Base-by-base conservation (phyloP, 345 rosid genomes). In the Linum usitatissimum region DNA sequence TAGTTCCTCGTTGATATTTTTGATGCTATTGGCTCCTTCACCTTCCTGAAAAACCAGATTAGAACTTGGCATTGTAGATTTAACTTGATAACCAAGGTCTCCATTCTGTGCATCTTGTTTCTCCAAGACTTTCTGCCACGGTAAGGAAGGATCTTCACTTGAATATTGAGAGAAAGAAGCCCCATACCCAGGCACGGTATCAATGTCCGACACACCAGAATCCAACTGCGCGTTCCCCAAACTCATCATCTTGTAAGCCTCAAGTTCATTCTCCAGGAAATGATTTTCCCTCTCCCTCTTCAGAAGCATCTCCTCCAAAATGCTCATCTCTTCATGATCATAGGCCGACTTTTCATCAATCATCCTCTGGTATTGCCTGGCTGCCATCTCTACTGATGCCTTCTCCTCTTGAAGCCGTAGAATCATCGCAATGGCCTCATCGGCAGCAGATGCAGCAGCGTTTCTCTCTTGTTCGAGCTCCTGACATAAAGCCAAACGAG, bases 341-440 rank as follows among this genome's bases (percentile, higher is more conserved):
- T 87, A 87, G 6, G 86, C 84, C 68, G 81, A 64, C 64, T 89
- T 87, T 70, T 92, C 98, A 63, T 89, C 98, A 20, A 84, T 86
- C 86, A 92, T 85, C 70, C 96, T 79, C 59, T 81, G 90, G 55
- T 83, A 85, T 66, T 92, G 97, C 72, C 77, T 87, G 54, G 86
- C 89, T 77, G 87, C 97, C 96, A 87, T 93, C 72, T 84, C 90
- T 66, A 87, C 71, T 0, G 76, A 62, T 55, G 99, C 96, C 81
- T 84, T 89, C 62, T 87, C 96, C 58, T 82, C 80, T 68, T 92
- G 98, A 55, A 92, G 67, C 62, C 88, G 85, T 60, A 71, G 58
- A 69, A 93, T 86, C 99, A 93, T 87, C 68, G 96, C 88, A 91
- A 90, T 81, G 60, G 96, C 86, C 80, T 90, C 99, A 72, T 93